Evolutionary conservation across 2,329 filamentous ascomycete species (phyloP), one percentile per base, ranked within the genome.

Genomic region (Exophiala spinifera): DNA sequence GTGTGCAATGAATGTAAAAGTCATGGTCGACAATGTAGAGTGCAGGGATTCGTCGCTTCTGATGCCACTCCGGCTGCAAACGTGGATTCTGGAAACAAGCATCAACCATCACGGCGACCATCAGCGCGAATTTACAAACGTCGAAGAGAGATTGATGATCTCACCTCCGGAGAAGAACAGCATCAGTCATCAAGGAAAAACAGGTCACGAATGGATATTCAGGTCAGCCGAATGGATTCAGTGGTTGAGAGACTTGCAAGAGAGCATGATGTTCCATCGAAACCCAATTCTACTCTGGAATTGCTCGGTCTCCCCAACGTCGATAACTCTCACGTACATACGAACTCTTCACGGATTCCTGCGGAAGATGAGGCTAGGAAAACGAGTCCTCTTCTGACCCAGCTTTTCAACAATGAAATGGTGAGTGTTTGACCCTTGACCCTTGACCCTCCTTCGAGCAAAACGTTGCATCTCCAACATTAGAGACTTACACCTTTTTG

Each of bases 371-470:
- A 44, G n/a, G 42, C 20, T 7, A 51, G 49, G 19, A 58, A 51
- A 33, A 34, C 28, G 23, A 58, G 53, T 53, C 57, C 59, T n/a
- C 36, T 57, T n/a, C 58, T 62, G 23, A 59, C 56, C 28, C 53
- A 56, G 19, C 47, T 62, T 13, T 62, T 62, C 50, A 61, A 57
- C 54, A 62, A 62, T 36, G 59, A 61, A 31, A 54, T 59, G 25
- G 57, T 60, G 49, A n/a, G 45, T 40, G n/a, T 31, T 14, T 17
- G 21, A 23, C 14, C 37, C 42, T 44, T n/a, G n/a, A n/a, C n/a
- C n/a, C n/a, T n/a, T n/a, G n/a, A n/a, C n/a, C n/a, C n/a, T 14
- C 20, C 23, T 23, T 37, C 39, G n/a, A 31, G 11, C 28, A 5
- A 11, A 31, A 31, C 3, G 36, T n/a, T 3, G 36, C 25, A 6